Evolutionary conservation across 2,329 filamentous ascomycete species (phyloP).

Genomic region (Fusarium verrucosum): DNA sequence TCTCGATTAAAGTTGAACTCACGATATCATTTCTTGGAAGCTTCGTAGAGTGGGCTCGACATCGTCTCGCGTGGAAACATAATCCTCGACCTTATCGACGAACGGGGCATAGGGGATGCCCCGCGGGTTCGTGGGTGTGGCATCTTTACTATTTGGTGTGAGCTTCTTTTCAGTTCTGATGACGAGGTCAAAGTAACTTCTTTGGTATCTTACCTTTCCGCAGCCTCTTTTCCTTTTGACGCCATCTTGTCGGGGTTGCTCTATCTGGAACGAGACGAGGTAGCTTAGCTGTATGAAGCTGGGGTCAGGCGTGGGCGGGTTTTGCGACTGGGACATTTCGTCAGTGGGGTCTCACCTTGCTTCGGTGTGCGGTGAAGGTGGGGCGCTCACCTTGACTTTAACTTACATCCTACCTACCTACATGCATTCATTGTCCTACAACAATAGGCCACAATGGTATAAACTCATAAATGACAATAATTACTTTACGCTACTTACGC

Average conservation of each 20-base stretch:
- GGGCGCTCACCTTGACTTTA: slow-evolving; percentile 35
- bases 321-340: slow-evolving; percentile 47
- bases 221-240: slow-evolving; percentile 52
- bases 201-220: slow-evolving; percentile 46
- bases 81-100: slow-evolving; percentile 89
- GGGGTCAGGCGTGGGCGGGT: slow-evolving; percentile 35
- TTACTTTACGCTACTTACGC: too few relatives aligned
- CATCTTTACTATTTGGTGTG: slow-evolving; percentile 53
- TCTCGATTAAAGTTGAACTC: slow-evolving; percentile 48
- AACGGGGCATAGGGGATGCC: slow-evolving; percentile 87
- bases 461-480: too few relatives aligned
- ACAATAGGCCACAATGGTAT: background rate
- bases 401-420: background rate
- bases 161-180: slow-evolving; percentile 6
- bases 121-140: slow-evolving; percentile 75
- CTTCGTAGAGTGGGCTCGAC: slow-evolving; percentile 83
- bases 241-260: slow-evolving; percentile 50
- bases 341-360: slow-evolving; percentile 44
- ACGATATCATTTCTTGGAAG: slow-evolving; percentile 96
- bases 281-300: slow-evolving; percentile 38
- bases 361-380: slow-evolving; percentile 44
- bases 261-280: slow-evolving; percentile 33
- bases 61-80: slow-evolving; percentile 79
- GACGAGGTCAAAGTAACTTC: background rate
- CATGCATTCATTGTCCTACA: too few relatives aligned